phyloP scores from a whole-genome alignment of 192 early-diverging fungal species.

The Diversispora eburnea region DNA sequence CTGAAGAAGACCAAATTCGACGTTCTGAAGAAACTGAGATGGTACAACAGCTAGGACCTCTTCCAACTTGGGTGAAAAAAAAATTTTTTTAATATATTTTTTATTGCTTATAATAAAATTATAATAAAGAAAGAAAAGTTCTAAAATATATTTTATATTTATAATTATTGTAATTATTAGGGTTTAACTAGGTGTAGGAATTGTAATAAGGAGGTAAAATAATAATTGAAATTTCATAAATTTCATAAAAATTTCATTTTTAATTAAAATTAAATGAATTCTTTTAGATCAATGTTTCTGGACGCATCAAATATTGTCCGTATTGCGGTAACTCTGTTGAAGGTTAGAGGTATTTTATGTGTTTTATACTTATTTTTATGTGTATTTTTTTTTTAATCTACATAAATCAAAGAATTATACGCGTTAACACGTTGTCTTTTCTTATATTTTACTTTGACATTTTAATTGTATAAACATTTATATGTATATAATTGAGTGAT shows the following conservation, averaged over 20 bases:
- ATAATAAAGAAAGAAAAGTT: too few relatives aligned
- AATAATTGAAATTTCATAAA: neutral
- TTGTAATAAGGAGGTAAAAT: conserved; percentile 7
- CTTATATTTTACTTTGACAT: too few relatives aligned
- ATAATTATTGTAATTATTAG: neutral
- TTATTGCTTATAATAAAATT: neutral
- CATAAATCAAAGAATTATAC: too few relatives aligned
- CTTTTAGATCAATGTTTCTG: neutral
- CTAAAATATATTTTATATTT: too few relatives aligned
- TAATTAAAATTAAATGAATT: neutral
- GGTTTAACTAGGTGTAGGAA: neutral
- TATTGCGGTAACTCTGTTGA: neutral
- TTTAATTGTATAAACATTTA: too few relatives aligned
- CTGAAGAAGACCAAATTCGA: neutral
- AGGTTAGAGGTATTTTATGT: neutral
- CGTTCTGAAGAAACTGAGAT: neutral
- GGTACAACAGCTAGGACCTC: neutral
- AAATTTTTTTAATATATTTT: neutral
- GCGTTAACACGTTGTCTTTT: too few relatives aligned
- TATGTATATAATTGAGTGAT: too few relatives aligned
- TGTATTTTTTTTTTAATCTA: neutral
- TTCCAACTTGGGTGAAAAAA: conserved; percentile 15
- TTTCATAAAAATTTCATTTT: neutral
- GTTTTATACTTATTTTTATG: neutral
- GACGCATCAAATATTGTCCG: conserved; percentile 6